These are phyloP conservation scores for Solanum gracilifrons DNA, from an alignment of 257 asterid species.

Conservation along the genomic window DNA sequence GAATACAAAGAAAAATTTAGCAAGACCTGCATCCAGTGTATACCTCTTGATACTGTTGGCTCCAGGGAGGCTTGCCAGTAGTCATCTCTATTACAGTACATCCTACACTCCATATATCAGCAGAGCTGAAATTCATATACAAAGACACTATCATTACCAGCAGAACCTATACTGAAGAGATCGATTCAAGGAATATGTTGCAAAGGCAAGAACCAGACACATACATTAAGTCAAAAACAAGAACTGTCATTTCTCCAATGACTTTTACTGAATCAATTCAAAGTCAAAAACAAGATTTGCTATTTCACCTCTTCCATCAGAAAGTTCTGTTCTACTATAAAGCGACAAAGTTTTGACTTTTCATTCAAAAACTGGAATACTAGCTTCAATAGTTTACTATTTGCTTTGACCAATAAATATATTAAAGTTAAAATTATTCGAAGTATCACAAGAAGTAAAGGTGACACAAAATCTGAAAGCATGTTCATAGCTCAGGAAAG, in stretches of 20 bases:
- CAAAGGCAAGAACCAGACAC: not conserved
- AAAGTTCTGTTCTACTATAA: not conserved
- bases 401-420: not conserved
- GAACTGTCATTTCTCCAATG: not conserved
- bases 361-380: not conserved
- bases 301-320: not conserved
- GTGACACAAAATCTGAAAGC: not conserved
- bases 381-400: not conserved
- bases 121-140: constrained; percentile 48
- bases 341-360: not conserved
- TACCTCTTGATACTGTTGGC: constrained; percentile 92
- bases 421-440: not conserved
- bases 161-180: not conserved
- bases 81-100: constrained; percentile 99
- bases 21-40: not conserved
- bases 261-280: not conserved
- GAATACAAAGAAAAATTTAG: not conserved
- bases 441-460: not conserved
- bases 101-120: constrained; percentile 99
- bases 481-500: not conserved
- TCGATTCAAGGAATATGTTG: not conserved
- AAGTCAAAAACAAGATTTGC: not conserved
- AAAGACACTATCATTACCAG: not conserved
- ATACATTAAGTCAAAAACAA: not conserved
- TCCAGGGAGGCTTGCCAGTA: constrained; percentile 99